phyloP scores from a whole-genome alignment of 352 stramenopile species.

The Phytophthora citricola region DNA sequence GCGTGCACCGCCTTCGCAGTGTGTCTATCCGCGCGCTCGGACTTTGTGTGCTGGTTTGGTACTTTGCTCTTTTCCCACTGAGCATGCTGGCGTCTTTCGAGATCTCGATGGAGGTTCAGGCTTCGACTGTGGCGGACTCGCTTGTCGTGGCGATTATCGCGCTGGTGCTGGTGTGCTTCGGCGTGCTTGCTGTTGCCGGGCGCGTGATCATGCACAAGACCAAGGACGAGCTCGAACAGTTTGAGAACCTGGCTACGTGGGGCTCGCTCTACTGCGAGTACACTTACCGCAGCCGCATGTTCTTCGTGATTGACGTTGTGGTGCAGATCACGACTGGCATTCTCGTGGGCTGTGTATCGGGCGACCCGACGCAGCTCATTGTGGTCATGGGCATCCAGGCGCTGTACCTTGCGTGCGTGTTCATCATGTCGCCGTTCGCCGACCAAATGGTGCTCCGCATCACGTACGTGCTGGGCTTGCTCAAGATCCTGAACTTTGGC shows the following conservation, averaged over 20 bases:
- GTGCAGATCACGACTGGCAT: conserved; percentile 67
- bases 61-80: conserved; percentile 67
- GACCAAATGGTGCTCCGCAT: conserved; percentile 50
- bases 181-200: conserved; percentile 53
- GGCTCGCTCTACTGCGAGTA: conserved; percentile 71
- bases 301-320: conserved; percentile 63
- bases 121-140: conserved; percentile 29
- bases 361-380: conserved; percentile 63
- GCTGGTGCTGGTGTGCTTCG: conserved; percentile 54
- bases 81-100: conserved; percentile 72
- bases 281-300: conserved; percentile 66
- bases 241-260: conserved; percentile 65
- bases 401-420: conserved; percentile 57
- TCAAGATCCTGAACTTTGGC: conserved; percentile 71
- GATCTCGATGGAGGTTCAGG: conserved; percentile 70
- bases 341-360: conserved; percentile 61
- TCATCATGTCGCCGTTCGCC: conserved; percentile 50
- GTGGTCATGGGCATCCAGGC: conserved; percentile 58
- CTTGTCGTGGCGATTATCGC: conserved; percentile 52
- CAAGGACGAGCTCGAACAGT: conserved; percentile 63
- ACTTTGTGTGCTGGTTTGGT: conserved; percentile 68
- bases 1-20: conserved; percentile 61
- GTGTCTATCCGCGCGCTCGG: conserved; percentile 67
- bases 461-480: conserved; percentile 51
- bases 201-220: conserved; percentile 64